Percentiles rank a stretch among this genome's conserved stretches.
These are phyloP conservation scores for Irpex rosettiformis DNA, from an alignment of 1,284 basidiomycete species.

Conservation along the genomic window DNA sequence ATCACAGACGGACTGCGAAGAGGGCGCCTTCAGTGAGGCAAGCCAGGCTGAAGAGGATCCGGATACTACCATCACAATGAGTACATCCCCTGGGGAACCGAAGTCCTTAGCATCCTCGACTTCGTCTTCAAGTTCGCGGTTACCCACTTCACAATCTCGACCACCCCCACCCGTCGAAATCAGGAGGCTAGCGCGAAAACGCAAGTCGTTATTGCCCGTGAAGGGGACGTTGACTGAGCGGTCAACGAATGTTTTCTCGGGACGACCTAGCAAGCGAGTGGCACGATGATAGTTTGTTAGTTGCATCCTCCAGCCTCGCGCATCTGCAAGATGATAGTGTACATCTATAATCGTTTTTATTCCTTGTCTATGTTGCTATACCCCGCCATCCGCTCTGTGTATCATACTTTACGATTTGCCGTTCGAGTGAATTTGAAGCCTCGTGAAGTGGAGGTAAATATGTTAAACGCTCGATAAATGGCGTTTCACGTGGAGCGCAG, in stretches of 20 bases:
- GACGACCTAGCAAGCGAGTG: conserved; percentile 20
- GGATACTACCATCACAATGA: conserved; percentile 23
- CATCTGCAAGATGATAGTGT: neutral
- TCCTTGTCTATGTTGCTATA: neutral
- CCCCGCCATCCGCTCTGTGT: neutral
- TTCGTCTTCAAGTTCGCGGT: conserved; percentile 32
- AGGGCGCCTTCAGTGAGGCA: conserved; percentile 12
- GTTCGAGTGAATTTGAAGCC: too few relatives aligned
- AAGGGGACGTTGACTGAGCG: conserved; percentile 33
- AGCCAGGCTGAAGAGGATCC: conserved; percentile 4
- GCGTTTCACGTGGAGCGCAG: neutral
- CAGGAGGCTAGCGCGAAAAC: conserved; percentile 16
- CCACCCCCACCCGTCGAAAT: conserved; percentile 17
- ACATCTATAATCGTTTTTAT: conserved; percentile 7
- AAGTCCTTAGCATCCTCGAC: conserved; percentile 19
- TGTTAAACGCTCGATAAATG: too few relatives aligned
- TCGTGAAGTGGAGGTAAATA: too few relatives aligned
- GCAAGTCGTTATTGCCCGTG: conserved; percentile 20
- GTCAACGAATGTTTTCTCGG: conserved; percentile 29
- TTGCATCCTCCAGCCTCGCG: conserved; percentile 7
- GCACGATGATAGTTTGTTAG: conserved; percentile 18
- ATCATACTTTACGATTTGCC: neutral
- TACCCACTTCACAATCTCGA: conserved; percentile 29
- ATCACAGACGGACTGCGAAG: conserved; percentile 11
- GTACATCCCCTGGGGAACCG: conserved; percentile 15